Conservation (phyloP, 805 yeast genomes). For the Candida nitratophila region DNA sequence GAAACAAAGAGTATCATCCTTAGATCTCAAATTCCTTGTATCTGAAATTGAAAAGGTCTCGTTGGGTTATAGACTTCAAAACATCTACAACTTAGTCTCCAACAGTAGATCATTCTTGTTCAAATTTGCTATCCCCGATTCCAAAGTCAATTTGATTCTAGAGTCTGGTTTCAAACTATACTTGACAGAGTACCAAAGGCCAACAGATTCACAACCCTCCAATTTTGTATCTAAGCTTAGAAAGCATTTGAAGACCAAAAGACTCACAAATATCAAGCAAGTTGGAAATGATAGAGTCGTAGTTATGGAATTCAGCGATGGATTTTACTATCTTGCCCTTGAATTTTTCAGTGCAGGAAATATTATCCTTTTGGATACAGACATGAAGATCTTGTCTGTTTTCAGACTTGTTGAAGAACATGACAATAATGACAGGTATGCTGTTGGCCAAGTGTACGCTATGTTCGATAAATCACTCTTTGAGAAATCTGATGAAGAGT, state of each 20-base stretch:
- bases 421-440: conserved; percentile 54
- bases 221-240: conserved; percentile 81
- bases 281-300: conserved; percentile 77
- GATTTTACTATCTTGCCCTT: conserved; percentile 64
- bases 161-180: conserved; percentile 86
- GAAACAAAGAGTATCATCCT: conserved; percentile 79
- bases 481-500: conserved; percentile 9
- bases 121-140: conserved; percentile 78
- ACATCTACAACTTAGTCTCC: conserved; percentile 73
- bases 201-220: conserved; percentile 75
- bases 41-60: conserved; percentile 55
- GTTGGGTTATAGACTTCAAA: conserved; percentile 66
- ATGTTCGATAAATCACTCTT: conserved; percentile 53
- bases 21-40: conserved; percentile 70
- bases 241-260: conserved; percentile 75
- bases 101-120: conserved; percentile 67
- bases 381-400: conserved; percentile 58
- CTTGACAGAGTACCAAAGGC: conserved; percentile 72
- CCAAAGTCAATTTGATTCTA: conserved; percentile 65
- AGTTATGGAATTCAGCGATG: conserved; percentile 81
- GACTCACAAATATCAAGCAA: conserved; percentile 67
- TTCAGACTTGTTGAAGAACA: conserved; percentile 76
- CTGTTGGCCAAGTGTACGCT: conserved; percentile 67
- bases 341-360: conserved; percentile 97
- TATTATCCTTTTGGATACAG: conserved; percentile 66